Conservation (phyloP, 2,329 filamentous ascomycete genomes). For the Aspergillus nomiae region DNA sequence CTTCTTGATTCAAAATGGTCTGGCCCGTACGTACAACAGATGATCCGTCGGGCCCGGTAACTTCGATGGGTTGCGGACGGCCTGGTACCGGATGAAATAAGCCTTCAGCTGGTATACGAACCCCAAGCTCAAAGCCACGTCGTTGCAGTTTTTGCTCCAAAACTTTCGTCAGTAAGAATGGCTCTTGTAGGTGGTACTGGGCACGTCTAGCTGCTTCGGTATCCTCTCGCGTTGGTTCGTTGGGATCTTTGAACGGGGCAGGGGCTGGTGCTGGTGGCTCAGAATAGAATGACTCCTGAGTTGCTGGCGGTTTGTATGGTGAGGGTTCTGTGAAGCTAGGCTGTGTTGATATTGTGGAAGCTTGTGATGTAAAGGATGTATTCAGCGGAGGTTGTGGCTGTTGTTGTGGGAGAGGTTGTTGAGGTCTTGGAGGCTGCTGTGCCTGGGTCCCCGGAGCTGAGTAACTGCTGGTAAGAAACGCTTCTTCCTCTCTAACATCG, state of each 20-base stretch:
- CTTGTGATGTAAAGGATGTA: slow-evolving; percentile 42
- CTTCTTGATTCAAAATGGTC: slow-evolving; percentile 70
- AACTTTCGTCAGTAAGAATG: slow-evolving; percentile 68
- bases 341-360: slow-evolving; percentile 44
- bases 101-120: slow-evolving; percentile 61
- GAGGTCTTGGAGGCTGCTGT: slow-evolving; percentile 32
- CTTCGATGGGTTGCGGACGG: slow-evolving; percentile 48
- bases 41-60: slow-evolving; percentile 63
- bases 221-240: slow-evolving; percentile 65
- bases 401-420: slow-evolving; percentile 45
- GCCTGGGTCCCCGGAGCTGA: slow-evolving; percentile 43
- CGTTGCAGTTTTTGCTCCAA: slow-evolving; percentile 59
- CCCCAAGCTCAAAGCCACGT: slow-evolving; percentile 60
- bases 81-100: slow-evolving; percentile 49
- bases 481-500: slow-evolving; percentile 83
- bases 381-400: slow-evolving; percentile 42
- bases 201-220: slow-evolving; percentile 61
- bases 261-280: slow-evolving; percentile 63
- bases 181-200: slow-evolving; percentile 71
- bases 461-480: slow-evolving; percentile 67
- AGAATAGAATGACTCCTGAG: slow-evolving; percentile 63
- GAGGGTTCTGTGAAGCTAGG: slow-evolving; percentile 54
- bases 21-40: slow-evolving; percentile 65
- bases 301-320: slow-evolving; percentile 56
- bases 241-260: slow-evolving; percentile 65